Conservation (phyloP, 495 filamentous ascomycete species). For the Penicillium canariense region DNA sequence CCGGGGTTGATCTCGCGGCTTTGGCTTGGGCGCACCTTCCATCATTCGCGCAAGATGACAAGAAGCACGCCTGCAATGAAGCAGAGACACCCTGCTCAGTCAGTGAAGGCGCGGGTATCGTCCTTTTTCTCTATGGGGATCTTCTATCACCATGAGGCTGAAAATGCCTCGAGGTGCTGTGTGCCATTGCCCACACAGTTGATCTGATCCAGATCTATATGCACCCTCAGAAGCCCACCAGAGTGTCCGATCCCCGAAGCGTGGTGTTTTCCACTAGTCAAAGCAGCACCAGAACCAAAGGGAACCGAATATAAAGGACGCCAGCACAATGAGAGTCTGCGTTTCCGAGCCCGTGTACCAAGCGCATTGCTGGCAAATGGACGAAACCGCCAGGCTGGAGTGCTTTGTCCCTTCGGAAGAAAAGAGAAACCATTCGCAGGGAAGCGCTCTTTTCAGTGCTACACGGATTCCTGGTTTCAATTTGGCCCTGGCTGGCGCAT, state of each 20-base stretch:
- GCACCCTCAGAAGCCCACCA: background rate
- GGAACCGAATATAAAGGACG: background rate
- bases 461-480: conserved; percentile 23
- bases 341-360: conserved; percentile 1
- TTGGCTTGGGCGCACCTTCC: background rate
- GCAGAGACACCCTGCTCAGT: background rate
- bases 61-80: background rate
- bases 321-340: conserved; percentile 10
- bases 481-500: conserved; percentile 25
- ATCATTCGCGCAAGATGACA: background rate
- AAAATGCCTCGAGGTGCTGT: background rate
- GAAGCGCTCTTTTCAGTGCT: conserved; percentile 15
- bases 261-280: background rate
- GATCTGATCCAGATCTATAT: background rate
- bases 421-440: conserved; percentile 20
- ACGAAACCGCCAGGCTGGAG: conserved; percentile 9
- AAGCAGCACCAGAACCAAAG: background rate
- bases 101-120: background rate
- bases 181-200: background rate
- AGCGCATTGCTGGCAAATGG: conserved; percentile 5
- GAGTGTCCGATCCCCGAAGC: background rate
- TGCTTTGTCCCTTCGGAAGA: conserved; percentile 22
- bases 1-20: background rate
- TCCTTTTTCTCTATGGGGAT: background rate
- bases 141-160: background rate